phyloP scores from a whole-genome alignment of 2,329 filamentous ascomycete species.

The Aureobasidium sp. region DNA sequence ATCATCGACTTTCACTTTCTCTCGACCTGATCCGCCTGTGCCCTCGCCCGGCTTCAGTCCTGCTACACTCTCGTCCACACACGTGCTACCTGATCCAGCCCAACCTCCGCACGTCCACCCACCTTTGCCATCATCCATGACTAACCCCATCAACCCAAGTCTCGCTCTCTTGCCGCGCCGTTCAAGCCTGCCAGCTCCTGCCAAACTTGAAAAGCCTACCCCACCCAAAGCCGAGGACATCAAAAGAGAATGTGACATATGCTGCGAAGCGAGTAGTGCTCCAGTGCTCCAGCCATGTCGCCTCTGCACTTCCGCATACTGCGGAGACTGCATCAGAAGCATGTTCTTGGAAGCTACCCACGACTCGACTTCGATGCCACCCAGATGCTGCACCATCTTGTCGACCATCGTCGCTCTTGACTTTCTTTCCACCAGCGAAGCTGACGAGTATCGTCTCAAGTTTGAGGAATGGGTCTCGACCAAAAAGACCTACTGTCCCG shows the following conservation, averaged over 20 bases:
- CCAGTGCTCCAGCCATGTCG: constrained; percentile 27
- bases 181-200: neutral
- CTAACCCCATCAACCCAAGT: neutral
- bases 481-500: constrained; percentile 42
- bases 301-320: constrained; percentile 26
- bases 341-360: constrained; percentile 36
- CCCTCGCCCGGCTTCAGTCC: constrained; percentile 1
- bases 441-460: constrained; percentile 33
- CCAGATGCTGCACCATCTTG: constrained; percentile 38
- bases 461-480: constrained; percentile 42
- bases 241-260: constrained; percentile 20
- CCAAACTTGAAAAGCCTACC: neutral
- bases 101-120: neutral
- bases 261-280: constrained; percentile 18
- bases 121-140: neutral
- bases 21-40: neutral
- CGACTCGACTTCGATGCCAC: constrained; percentile 36
- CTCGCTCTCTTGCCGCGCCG: neutral
- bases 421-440: constrained; percentile 30
- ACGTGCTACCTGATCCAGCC: neutral
- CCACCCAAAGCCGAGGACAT: neutral
- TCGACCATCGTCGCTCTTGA: constrained; percentile 34
- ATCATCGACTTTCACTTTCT: constrained; percentile 8
- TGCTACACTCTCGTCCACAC: neutral
- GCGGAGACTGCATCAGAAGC: constrained; percentile 29